These are phyloP conservation scores for Colletotrichum neosansevieriae DNA, from an alignment of 2,329 filamentous ascomycete genomes.

Conservation along the genomic window DNA sequence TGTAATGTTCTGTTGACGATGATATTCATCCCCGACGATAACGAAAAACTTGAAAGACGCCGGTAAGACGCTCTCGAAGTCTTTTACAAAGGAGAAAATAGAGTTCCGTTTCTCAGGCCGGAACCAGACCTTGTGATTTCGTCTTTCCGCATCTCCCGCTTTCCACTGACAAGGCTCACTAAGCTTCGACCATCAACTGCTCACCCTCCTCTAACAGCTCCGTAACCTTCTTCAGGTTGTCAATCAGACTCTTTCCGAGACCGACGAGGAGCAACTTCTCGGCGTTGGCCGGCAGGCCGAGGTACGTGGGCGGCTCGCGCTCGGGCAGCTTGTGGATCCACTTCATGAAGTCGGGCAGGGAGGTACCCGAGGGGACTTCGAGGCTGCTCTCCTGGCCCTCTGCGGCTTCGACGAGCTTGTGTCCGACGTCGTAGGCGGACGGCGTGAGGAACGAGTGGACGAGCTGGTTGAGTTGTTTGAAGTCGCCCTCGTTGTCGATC, in stretches of 20 bases:
- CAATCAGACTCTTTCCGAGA: constrained; percentile 86
- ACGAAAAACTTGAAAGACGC: constrained; percentile 7
- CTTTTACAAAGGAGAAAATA: constrained; percentile 10
- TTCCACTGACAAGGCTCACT: constrained; percentile 17
- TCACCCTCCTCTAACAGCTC: constrained; percentile 94
- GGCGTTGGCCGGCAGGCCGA: constrained; percentile 93
- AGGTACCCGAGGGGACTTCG: constrained; percentile 82
- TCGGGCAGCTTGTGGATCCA: constrained; percentile 96
- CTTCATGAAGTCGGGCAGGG: constrained; percentile 84
- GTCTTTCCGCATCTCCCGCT: neutral
- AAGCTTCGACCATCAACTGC: constrained; percentile 80
- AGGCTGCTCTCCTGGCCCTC: constrained; percentile 71
- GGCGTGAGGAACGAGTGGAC: constrained; percentile 86
- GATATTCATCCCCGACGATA: neutral
- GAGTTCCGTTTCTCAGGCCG: neutral
- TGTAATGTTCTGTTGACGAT: neutral
- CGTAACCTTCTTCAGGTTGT: constrained; percentile 85
- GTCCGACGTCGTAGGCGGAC: constrained; percentile 90
- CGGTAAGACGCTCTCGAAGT: neutral
- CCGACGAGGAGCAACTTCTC: constrained; percentile 95
- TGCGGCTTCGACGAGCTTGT: constrained; percentile 82
- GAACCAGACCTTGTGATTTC: constrained; percentile 2
- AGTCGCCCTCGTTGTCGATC: constrained; percentile 92
- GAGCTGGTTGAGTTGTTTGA: constrained; percentile 76
- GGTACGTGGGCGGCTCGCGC: constrained; percentile 93